Conservation (phyloP, 2,329 filamentous ascomycete genomes). For the Neofusicoccum parvum region DNA sequence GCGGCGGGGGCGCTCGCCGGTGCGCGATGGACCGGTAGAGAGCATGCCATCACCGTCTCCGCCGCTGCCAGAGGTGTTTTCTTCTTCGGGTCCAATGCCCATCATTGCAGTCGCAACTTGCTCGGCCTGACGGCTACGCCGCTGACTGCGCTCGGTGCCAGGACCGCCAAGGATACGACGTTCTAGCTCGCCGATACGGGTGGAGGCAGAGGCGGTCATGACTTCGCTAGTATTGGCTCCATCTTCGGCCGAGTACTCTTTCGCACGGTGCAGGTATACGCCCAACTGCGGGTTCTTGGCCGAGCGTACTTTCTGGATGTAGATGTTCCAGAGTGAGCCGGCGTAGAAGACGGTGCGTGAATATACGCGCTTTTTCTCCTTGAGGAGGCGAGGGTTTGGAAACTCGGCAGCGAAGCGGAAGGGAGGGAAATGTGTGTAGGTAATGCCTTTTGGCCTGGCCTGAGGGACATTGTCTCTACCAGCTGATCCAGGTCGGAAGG, state of each 20-base stretch:
- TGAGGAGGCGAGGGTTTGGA: slow-evolving; percentile 57
- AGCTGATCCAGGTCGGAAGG: slow-evolving; percentile 36
- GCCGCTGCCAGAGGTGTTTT: slow-evolving; percentile 50
- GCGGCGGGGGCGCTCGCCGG: neutral
- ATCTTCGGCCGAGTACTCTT: slow-evolving; percentile 56
- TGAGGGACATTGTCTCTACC: slow-evolving; percentile 35
- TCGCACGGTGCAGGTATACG: slow-evolving; percentile 61
- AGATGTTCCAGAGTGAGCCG: slow-evolving; percentile 63
- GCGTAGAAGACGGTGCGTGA: slow-evolving; percentile 62
- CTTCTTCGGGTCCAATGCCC: slow-evolving; percentile 27
- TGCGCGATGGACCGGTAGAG: slow-evolving; percentile 27
- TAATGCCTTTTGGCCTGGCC: slow-evolving; percentile 42
- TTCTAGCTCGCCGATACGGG: slow-evolving; percentile 57
- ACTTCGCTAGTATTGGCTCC: slow-evolving; percentile 21
- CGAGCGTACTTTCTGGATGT: slow-evolving; percentile 61
- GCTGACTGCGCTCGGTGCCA: slow-evolving; percentile 20
- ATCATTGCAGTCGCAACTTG: slow-evolving; percentile 24
- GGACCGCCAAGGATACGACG: slow-evolving; percentile 54
- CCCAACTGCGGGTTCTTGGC: slow-evolving; percentile 59
- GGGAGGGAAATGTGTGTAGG: slow-evolving; percentile 58
- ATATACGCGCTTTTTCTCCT: slow-evolving; percentile 62
- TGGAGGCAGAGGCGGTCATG: slow-evolving; percentile 44
- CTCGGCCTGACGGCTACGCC: slow-evolving; percentile 30
- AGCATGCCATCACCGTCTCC: slow-evolving; percentile 44
- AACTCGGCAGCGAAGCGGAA: slow-evolving; percentile 63